Conservation (phyloP, 2,329 filamentous ascomycete genomes). For the Penicillium sp. region DNA sequence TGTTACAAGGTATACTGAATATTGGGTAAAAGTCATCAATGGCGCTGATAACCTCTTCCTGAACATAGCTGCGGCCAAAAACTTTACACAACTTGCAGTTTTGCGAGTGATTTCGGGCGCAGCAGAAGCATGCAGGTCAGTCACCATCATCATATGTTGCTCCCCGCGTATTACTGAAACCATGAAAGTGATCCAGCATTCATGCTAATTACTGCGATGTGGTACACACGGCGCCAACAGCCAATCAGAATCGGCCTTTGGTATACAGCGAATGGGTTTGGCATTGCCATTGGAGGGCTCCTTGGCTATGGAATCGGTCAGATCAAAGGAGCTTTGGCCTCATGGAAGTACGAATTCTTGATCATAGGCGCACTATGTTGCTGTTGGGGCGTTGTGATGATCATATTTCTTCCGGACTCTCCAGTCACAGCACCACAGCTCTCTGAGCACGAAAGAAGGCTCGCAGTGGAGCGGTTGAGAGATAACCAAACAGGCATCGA, state of each 20-base stretch:
- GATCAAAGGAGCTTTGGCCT: slow-evolving; percentile 23
- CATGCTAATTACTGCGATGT: slow-evolving; percentile 50
- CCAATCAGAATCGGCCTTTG: slow-evolving; percentile 28
- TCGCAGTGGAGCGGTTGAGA: slow-evolving; percentile 23
- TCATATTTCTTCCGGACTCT: slow-evolving; percentile 36
- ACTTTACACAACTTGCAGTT: slow-evolving; percentile 52
- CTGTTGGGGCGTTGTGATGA: slow-evolving; percentile 27
- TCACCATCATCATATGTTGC: background rate
- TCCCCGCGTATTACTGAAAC: background rate
- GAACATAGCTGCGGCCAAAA: slow-evolving; percentile 46
- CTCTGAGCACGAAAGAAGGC: slow-evolving; percentile 35
- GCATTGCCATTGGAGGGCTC: slow-evolving; percentile 45
- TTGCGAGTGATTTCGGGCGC: slow-evolving; percentile 57
- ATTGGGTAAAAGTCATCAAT: background rate
- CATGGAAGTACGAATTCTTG: slow-evolving; percentile 33
- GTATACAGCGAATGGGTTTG: slow-evolving; percentile 43
- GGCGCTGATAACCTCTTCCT: background rate
- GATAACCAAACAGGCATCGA: slow-evolving; percentile 25
- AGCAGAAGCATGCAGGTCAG: slow-evolving; percentile 46
- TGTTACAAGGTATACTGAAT: slow-evolving; percentile 34
- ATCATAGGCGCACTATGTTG: slow-evolving; percentile 34
- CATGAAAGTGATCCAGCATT: slow-evolving; percentile 54
- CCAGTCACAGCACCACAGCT: slow-evolving; percentile 38
- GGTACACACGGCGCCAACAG: slow-evolving; percentile 25
- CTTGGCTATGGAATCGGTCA: slow-evolving; percentile 49